Evolutionary conservation across 1,139 yeast species (phyloP).

Genomic region (Fermentozyma sake): DNA sequence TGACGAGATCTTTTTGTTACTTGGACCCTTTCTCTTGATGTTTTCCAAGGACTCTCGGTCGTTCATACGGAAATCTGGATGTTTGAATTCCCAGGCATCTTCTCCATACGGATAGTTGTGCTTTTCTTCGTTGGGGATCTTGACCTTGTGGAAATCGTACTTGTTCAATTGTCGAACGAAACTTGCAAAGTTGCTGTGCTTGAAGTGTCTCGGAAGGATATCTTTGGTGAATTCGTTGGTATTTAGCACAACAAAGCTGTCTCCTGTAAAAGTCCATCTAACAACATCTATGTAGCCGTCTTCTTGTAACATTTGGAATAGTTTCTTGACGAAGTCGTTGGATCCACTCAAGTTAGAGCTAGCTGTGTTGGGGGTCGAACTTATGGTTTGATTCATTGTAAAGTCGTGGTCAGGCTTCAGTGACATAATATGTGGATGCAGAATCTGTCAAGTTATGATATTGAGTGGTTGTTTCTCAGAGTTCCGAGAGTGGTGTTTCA

Average conservation of each 20-base stretch:
- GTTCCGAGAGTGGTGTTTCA: too few species aligned
- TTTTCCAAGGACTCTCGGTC: conserved; percentile 70
- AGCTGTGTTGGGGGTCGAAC: conserved; percentile 2
- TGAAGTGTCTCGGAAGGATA: conserved; percentile 59
- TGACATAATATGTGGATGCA: too few species aligned
- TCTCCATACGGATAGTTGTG: conserved; percentile 61
- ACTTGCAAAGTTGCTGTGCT: conserved; percentile 89
- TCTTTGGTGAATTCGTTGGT: conserved; percentile 54
- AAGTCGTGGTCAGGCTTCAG: too few species aligned
- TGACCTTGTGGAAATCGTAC: conserved; percentile 41
- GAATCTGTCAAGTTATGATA: too few species aligned
- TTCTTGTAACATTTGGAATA: conserved; percentile 81
- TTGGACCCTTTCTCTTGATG: conserved; percentile 77
- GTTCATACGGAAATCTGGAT: conserved; percentile 76
- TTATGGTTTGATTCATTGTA: too few species aligned
- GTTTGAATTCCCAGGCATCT: conserved; percentile 92
- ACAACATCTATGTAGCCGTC: conserved; percentile 70
- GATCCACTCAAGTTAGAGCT: conserved; percentile 32
- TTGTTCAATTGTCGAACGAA: conserved; percentile 93
- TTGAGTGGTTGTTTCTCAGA: too few species aligned
- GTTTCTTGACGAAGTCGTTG: conserved; percentile 71
- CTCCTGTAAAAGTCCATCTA: conserved; percentile 79
- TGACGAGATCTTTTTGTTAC: conserved; percentile 32
- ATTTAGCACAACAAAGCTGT: conserved; percentile 82
- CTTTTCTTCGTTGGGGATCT: conserved; percentile 52